These are phyloP conservation scores for Chamaecrista fasciculata DNA, from an alignment of 306 rosid species.

Conservation along the genomic window DNA sequence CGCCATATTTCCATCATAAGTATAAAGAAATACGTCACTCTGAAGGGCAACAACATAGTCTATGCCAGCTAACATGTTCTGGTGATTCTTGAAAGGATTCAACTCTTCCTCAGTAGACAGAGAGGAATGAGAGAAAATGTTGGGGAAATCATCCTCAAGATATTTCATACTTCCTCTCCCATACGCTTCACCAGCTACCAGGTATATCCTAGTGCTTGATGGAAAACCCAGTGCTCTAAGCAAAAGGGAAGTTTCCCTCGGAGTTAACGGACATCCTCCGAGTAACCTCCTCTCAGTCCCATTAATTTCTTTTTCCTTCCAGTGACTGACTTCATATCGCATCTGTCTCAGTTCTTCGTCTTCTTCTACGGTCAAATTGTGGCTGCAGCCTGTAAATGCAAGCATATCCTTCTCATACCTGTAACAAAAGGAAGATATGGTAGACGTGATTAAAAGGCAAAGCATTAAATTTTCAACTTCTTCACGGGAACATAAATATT, in stretches of 20 bases:
- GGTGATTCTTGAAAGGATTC: slow-evolving; percentile 73
- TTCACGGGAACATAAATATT: not conserved
- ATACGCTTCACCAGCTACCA: slow-evolving; percentile 94
- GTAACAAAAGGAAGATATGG: slow-evolving; percentile 15
- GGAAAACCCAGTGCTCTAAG: slow-evolving; percentile 86
- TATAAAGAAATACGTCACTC: slow-evolving; percentile 78
- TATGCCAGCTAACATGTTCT: slow-evolving; percentile 98
- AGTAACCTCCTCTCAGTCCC: slow-evolving; percentile 92
- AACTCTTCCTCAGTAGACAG: slow-evolving; percentile 74
- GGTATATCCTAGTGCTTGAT: slow-evolving; percentile 72
- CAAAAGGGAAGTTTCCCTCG: slow-evolving; percentile 87
- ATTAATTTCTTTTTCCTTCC: slow-evolving; percentile 98
- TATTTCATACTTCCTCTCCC: slow-evolving; percentile 87
- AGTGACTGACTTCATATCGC: slow-evolving; percentile 92
- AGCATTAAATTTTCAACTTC: slow-evolving; percentile 15
- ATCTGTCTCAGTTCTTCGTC: slow-evolving; percentile 72
- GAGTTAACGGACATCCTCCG: slow-evolving; percentile 96
- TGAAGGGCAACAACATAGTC: slow-evolving; percentile 92
- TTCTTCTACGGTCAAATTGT: slow-evolving; percentile 79
- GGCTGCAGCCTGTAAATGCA: slow-evolving; percentile 97
- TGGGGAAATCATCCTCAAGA: slow-evolving; percentile 75
- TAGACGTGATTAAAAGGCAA: slow-evolving; percentile 3
- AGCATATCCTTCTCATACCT: slow-evolving; percentile 99
- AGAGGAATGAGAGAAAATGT: slow-evolving; percentile 81
- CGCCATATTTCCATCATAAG: slow-evolving; percentile 99